These are phyloP conservation scores for Colletotrichum sp. DNA, from an alignment of 2,329 filamentous ascomycete genomes.

Conservation along the genomic window DNA sequence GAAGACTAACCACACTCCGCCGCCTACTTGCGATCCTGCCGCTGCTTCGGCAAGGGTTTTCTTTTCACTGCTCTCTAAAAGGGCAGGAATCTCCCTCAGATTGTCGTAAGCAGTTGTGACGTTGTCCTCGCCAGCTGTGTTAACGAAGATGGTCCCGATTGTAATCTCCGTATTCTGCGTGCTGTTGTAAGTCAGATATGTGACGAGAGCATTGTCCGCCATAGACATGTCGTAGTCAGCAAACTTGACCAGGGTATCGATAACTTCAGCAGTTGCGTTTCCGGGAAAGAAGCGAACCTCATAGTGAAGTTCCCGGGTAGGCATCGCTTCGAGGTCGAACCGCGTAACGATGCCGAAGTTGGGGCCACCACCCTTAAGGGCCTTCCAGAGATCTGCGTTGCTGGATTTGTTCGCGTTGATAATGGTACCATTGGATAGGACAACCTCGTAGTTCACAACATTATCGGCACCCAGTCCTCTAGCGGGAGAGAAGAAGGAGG, in stretches of 20 bases:
- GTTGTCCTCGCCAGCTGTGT: constrained; percentile 12
- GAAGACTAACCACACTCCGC: not conserved
- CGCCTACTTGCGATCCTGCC: not conserved
- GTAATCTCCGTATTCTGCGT: constrained; percentile 5
- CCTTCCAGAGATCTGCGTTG: constrained; percentile 46
- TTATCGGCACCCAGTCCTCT: constrained; percentile 44
- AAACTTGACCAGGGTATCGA: constrained; percentile 28
- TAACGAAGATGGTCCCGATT: constrained; percentile 20
- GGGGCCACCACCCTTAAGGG: constrained; percentile 49
- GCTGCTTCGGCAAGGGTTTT: not conserved
- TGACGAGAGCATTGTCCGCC: not conserved
- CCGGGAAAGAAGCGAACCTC: not conserved
- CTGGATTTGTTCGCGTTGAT: constrained; percentile 37
- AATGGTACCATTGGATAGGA: constrained; percentile 44
- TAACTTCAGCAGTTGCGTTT: constrained; percentile 7
- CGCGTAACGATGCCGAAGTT: constrained; percentile 47
- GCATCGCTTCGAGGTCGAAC: not conserved
- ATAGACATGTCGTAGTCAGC: constrained; percentile 22
- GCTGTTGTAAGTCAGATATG: not conserved
- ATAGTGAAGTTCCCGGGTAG: not conserved
- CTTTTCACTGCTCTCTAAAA: not conserved
- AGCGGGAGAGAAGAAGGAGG: constrained; percentile 19
- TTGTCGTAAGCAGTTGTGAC: not conserved
- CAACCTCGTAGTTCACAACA: constrained; percentile 43
- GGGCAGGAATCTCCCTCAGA: not conserved